Base-by-base conservation (phyloP, 768 basidiomycete genomes). In the Leccinum longicurvipes region DNA sequence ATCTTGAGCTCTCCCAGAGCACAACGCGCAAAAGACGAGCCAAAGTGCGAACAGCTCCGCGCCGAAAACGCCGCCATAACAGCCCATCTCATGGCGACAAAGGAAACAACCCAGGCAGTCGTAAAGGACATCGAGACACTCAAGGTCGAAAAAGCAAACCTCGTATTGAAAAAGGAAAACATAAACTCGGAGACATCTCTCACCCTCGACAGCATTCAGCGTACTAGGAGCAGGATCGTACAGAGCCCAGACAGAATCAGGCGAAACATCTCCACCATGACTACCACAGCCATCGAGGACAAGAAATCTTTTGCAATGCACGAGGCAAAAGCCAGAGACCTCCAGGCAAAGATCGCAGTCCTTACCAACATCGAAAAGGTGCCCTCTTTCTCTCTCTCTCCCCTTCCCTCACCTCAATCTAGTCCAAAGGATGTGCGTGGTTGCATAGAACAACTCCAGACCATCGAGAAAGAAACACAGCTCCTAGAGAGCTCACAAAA, bases 231-330 rank as follows among this genome's bases (percentile, higher is more conserved):
- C 27, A 84, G 93, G 25, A 87, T 97, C 59, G 93, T 97, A 3
- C 91, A 93, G 68, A 93, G 91, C 0, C 94, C 94, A 0, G 94
- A 96, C 47, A 82, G 93, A 45, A 88, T 96, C 61, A 89, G 87
- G 67, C 83, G 86, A 50, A 89, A 84, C 42, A 96, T 96, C 63
- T 72, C 79, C 11, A 77, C 82, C n/a, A 92, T 96, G 88, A 79
- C 82, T 3, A 67, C 74, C 6, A 84, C 81, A 0, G 83, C 84
- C 1, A 69, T 80, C 17, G 86, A 88, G 52, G 91, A 95, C 61
- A 90, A 90, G 66, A 82, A 77, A 57, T 77, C 77, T 1, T 77
- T 90, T 19, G 75, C 79, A 1, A 70, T 79, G 59, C 82, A 86
- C 60, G 89, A 93, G 63, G 76, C 79, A 12, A 93, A 92, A 73